A percentile compares a stretch with the other conserved stretches of the same genome.
Evolutionary conservation across 1,139 yeast genomes (phyloP).

Genomic region (Kurtzmaniella quercitrusa): DNA sequence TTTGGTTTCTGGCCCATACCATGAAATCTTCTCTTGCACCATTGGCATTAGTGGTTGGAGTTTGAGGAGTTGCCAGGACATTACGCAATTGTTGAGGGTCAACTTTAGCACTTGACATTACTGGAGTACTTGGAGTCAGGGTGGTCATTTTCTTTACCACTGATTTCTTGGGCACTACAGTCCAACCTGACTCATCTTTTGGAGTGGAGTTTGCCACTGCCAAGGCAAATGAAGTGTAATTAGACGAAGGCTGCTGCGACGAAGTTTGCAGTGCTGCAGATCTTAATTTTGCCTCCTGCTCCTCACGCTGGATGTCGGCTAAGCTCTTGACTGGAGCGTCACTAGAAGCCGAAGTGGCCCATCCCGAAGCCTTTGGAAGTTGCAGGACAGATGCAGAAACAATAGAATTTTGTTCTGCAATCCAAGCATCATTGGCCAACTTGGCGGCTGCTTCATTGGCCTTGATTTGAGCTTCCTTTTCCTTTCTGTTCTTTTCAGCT

Average conservation of each 20-base stretch:
- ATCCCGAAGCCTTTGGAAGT: constrained; percentile 48
- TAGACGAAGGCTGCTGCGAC: constrained; percentile 10
- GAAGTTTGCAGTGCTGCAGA: constrained; percentile 10
- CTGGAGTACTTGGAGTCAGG: constrained; percentile 11
- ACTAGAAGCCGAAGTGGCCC: constrained; percentile 42
- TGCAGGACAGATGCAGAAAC: constrained; percentile 19
- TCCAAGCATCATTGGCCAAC: constrained; percentile 18
- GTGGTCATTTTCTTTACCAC: constrained; percentile 24
- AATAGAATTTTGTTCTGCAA: constrained; percentile 15
- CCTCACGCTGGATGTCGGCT: constrained; percentile 45
- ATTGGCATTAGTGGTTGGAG: constrained; percentile 24
- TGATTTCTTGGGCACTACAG: constrained; percentile 34
- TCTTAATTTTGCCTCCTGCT: constrained; percentile 24
- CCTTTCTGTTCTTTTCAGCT: constrained; percentile 46
- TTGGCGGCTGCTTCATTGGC: constrained; percentile 27
- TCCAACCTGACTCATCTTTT: constrained; percentile 42
- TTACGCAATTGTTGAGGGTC: constrained; percentile 45
- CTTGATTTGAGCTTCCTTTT: constrained; percentile 31
- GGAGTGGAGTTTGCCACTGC: constrained; percentile 24
- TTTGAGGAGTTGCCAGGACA: constrained; percentile 35
- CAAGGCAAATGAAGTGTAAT: constrained; percentile 25
- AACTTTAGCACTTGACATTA: constrained; percentile 23
- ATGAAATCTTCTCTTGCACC: constrained; percentile 62
- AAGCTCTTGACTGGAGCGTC: constrained; percentile 30
- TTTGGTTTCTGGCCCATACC: constrained; percentile 77